Evolutionary conservation across 495 filamentous ascomycete species (phyloP), one percentile per base, ranked within the genome.

Genomic region (Hypoxylon lenormandii): DNA sequence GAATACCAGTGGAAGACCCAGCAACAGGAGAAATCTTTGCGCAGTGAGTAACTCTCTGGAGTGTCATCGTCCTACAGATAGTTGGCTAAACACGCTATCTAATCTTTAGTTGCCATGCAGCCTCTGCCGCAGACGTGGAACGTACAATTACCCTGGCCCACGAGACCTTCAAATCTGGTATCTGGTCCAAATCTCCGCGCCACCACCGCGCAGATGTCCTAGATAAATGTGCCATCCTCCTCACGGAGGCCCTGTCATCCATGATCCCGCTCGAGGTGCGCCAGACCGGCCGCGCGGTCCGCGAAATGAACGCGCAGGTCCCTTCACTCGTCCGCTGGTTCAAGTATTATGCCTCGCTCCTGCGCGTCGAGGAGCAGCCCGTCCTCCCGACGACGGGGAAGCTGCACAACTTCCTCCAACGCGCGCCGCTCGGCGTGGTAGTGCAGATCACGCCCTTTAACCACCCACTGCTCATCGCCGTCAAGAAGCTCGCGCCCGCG

Each of bases 381-480:
- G 84, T 90, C 12, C 81, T 88, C 0, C 88, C 87, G 0, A 88
- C 87, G 3, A 79, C 79, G 22, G 88, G 87, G 0, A 84, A 83
- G 51, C 74, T 89, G 60, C 86, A 87, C 60, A 89, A 89, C 70
- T 88, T 87, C 55, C 73, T 88, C 40, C 84, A 84, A 19, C 82
- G 87, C 15, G 75, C 81, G 4, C 87, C 88, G 0, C 74, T 91
- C 0, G 88, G 88, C 21, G 87, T 90, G 0, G 86, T 89, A 0
- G 86, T 81, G 3, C 85, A 85, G 55, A 88, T 91, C 57, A 89
- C 86, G 0, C 88, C 88, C 7, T 91, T 87, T 77, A 90, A 90
- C 72, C 85, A 88, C 57, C 87, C 88, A 1, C 74, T 90, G 7
- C 76, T 89, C 15, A 88, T 89, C 58, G 84, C 86, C n/a, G 83